A percentile compares a stretch with the other conserved stretches of the same genome.
Conservation (phyloP, 2,329 filamentous ascomycete genomes). For the Nemania serpens region DNA sequence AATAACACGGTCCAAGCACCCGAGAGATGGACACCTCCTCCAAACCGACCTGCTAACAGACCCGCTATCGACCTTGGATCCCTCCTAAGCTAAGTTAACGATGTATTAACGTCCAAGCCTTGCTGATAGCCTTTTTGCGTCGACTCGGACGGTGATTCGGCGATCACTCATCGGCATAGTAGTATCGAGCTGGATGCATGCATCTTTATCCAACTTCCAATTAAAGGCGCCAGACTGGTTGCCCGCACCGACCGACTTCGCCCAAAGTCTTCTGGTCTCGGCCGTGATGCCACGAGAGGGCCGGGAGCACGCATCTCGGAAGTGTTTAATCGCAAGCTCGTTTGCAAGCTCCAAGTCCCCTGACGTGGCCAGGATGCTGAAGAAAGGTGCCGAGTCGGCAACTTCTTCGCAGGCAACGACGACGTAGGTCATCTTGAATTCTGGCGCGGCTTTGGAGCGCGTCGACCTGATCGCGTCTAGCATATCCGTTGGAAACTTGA, state of each 20-base stretch:
- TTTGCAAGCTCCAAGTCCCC: slow-evolving; percentile 7
- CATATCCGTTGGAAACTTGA: slow-evolving; percentile 1
- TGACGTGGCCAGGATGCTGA: slow-evolving; percentile 1
- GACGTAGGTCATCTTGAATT: neutral
- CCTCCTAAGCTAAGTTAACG: too few species aligned
- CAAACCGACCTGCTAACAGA: too few species aligned
- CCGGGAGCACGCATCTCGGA: slow-evolving; percentile 6
- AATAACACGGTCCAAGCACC: too few species aligned
- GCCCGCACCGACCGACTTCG: neutral
- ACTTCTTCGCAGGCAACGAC: neutral
- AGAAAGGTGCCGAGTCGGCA: neutral
- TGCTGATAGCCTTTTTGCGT: slow-evolving; percentile 1
- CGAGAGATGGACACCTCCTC: too few species aligned
- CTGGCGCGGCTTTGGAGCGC: neutral
- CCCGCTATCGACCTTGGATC: too few species aligned
- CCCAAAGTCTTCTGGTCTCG: neutral
- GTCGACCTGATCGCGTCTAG: slow-evolving; percentile 3
- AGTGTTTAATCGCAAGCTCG: slow-evolving; percentile 1
- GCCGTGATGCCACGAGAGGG: neutral
- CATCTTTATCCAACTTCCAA: neutral
- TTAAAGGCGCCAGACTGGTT: neutral
- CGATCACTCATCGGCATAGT: neutral
- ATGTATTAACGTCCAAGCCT: neutral
- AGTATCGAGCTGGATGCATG: slow-evolving; percentile 4
- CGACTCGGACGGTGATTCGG: neutral